A percentile compares a stretch with the other conserved stretches of the same genome.
Conservation (phyloP, 176 grass and related monocot species). For the Zoysia japonica region DNA sequence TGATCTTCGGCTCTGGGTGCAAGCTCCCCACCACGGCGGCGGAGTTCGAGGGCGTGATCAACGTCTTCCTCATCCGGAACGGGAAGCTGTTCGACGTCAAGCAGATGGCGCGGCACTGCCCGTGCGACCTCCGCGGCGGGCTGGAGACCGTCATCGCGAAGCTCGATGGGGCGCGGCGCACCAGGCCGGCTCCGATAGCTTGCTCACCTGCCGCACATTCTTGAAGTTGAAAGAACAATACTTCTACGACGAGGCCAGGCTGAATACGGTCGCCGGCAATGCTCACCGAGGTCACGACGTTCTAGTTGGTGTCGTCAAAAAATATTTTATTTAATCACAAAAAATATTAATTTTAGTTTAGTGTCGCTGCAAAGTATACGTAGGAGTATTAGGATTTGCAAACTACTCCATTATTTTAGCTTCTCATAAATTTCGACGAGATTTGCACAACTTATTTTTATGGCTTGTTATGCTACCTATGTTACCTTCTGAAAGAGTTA, state of each 20-base stretch:
- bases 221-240: background rate
- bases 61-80: background rate
- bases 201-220: slow-evolving; percentile 35
- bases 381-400: no score
- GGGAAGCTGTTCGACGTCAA: slow-evolving; percentile 40
- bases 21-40: slow-evolving; percentile 10
- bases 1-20: background rate
- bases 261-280: background rate
- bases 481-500: no score
- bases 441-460: no score
- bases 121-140: slow-evolving; percentile 6
- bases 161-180: slow-evolving; percentile 31
- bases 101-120: slow-evolving; percentile 36
- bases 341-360: no score
- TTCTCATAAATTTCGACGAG: no score
- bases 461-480: no score
- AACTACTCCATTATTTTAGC: no score
- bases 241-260: slow-evolving; percentile 27
- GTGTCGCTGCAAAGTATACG: no score
- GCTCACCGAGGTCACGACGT: slow-evolving; percentile 14
- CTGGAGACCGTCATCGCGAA: slow-evolving; percentile 10
- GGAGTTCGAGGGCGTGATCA: slow-evolving; percentile 22
- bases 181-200: slow-evolving; percentile 43
- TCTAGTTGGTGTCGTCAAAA: background rate
- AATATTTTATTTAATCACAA: no score